Evolutionary conservation across 345 rosid species (phyloP).

Genomic region (Gossypium ekmanianum): DNA sequence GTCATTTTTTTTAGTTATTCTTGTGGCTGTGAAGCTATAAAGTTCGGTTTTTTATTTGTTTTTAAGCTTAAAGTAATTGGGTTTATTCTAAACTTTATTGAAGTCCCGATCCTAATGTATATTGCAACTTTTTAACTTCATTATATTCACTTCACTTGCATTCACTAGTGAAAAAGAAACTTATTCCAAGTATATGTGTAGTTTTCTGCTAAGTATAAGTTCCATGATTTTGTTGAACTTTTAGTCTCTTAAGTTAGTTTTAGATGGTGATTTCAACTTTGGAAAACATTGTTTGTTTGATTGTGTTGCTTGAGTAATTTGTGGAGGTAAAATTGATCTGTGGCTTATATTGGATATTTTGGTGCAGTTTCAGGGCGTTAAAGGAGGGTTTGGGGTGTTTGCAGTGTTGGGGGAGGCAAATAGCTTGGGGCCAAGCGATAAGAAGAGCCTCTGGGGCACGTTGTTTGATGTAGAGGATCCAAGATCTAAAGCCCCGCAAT

Average conservation of each 20-base stretch:
- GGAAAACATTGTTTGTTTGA: background rate
- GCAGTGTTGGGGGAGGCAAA: constrained; percentile 77
- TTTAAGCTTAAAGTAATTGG: background rate
- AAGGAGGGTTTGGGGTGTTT: constrained; percentile 65
- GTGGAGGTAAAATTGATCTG: background rate
- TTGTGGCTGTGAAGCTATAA: background rate
- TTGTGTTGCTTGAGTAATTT: background rate
- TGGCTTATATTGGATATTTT: background rate
- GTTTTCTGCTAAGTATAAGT: background rate
- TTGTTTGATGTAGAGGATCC: constrained; percentile 95
- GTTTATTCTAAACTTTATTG: background rate
- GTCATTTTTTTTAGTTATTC: background rate
- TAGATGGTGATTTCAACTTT: background rate
- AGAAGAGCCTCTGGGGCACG: constrained; percentile 69
- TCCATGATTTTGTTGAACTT: background rate
- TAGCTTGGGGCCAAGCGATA: constrained; percentile 44
- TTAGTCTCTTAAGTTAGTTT: background rate
- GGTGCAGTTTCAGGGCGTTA: constrained; percentile 45
- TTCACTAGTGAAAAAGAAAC: background rate
- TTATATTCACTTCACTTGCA: background rate
- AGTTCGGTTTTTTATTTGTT: background rate
- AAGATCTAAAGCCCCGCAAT: constrained; percentile 73
- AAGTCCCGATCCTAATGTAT: background rate
- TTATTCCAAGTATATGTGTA: background rate
- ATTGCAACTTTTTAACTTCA: background rate